Evolutionary conservation across 371 early-diverging fungal species (phyloP), one percentile per base, ranked within the genome.

Genomic region (Mortierella sp.): DNA sequence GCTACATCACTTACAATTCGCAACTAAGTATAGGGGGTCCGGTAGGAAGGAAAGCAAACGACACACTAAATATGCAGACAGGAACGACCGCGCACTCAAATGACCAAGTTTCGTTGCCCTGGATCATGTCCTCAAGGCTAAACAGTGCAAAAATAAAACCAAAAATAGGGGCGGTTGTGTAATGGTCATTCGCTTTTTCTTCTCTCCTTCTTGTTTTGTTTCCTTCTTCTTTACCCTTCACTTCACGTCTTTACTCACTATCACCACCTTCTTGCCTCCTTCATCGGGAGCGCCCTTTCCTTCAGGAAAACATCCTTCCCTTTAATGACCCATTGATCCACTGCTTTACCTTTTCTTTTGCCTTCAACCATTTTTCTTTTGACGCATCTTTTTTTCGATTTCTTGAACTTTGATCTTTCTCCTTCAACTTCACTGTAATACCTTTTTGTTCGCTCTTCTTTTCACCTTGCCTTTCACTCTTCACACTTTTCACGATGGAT

Each of bases 401-500:
- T 16, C 31, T 10, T 14, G 2, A 26, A n/a, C n/a, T n/a, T n/a
- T n/a, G n/a, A n/a, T n/a, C 34, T 4, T 34, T 11, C 13, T 7
- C 0, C 31, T 19, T 29, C 1, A 7, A 14, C 6, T 16, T 31
- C 16, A 3, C 19, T 53, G 31, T 31, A 53, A 31, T 26, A 47
- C 47, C 19, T 22, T 2, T 47, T 22, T 16, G 8, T 13, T 29
- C 31, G 55, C 43, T 44, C 45, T 64, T 34, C n/a, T 41, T 45
- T 22, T 45, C 0, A 24, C 55, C 31, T 48, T 22, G 24, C 26
- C 22, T 40, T 19, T 64, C 44, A 29, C 14, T 5, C 11, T 14
- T 16, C 41, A 13, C 52, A 45, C n/a, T 37, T 11, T 53, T 24
- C 41, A 58, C 1, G 34, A 79, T 74, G 79, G 71, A 79, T 34